Conservation (phyloP, 495 filamentous ascomycete genomes). For the Choiromyces venosus region DNA sequence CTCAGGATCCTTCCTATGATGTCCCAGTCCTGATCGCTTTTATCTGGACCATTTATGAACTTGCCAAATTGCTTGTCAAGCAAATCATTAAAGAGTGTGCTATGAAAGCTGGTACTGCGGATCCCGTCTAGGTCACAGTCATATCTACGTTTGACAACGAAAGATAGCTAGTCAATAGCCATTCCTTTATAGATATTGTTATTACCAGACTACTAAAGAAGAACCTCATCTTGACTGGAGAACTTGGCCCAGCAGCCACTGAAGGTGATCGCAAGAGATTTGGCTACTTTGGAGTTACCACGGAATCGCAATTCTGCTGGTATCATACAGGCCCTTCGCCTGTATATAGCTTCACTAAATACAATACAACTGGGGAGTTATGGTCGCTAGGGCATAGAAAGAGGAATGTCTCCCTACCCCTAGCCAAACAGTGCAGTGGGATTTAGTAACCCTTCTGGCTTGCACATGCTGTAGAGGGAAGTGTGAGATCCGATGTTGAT, state of each 20-base stretch:
- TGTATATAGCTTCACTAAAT: no score
- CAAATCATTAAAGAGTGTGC: slow-evolving; percentile 73
- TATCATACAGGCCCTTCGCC: no score
- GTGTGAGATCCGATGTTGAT: no score
- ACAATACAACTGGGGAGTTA: no score
- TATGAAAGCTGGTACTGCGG: slow-evolving; percentile 63
- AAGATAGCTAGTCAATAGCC: slow-evolving; percentile 62
- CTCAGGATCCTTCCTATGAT: slow-evolving; percentile 55
- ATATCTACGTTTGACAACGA: slow-evolving; percentile 67
- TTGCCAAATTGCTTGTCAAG: slow-evolving; percentile 68
- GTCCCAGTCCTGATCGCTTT: slow-evolving; percentile 60
- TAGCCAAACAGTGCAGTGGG: no score
- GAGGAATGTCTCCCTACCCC: no score
- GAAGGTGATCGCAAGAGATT: slow-evolving; percentile 60
- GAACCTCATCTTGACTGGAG: slow-evolving; percentile 83
- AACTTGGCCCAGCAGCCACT: slow-evolving; percentile 69
- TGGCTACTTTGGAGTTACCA: no score
- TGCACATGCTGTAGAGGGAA: no score
- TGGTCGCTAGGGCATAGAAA: no score
- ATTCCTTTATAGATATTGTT: slow-evolving; percentile 74
- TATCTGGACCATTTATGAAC: slow-evolving; percentile 75
- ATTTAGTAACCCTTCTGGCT: no score
- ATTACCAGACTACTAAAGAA: slow-evolving; percentile 76
- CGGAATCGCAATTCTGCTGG: no score
- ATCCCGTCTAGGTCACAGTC: slow-evolving; percentile 72